A percentile compares a stretch with the other conserved stretches of the same genome.
phyloP scores from a whole-genome alignment of 208 protist genomes.

The Wallacemonas sp. region DNA sequence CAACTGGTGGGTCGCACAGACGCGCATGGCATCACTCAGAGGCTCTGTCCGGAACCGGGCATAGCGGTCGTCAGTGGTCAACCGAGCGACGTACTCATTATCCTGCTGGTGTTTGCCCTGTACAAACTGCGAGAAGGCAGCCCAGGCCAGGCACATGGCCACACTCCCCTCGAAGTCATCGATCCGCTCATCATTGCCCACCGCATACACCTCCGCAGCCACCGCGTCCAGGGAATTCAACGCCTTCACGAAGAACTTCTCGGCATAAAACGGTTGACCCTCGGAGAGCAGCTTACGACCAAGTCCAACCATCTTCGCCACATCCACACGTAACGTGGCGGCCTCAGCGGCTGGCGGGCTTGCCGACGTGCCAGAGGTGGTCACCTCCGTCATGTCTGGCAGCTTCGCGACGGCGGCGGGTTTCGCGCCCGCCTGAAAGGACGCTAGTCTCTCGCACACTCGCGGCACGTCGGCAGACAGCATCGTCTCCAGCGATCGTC shows the following conservation, averaged over 20 bases:
- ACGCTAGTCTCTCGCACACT: conserved; percentile 57
- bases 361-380: neutral
- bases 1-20: conserved; percentile 29
- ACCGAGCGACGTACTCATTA: conserved; percentile 33
- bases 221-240: conserved; percentile 64
- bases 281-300: conserved; percentile 55
- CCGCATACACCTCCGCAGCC: conserved; percentile 21
- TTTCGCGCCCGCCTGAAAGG: conserved; percentile 43
- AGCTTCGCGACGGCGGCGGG: conserved; percentile 12
- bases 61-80: conserved; percentile 18
- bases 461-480: conserved; percentile 18
- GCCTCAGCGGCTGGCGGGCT: neutral
- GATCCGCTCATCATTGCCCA: conserved; percentile 1
- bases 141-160: conserved; percentile 71
- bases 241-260: conserved; percentile 79
- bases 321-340: conserved; percentile 56
- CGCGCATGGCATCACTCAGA: conserved; percentile 56
- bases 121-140: conserved; percentile 50
- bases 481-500: conserved; percentile 25
- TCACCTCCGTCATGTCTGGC: neutral
- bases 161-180: conserved; percentile 54
- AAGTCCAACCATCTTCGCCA: conserved; percentile 61
- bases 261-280: conserved; percentile 68
- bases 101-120: conserved; percentile 38
- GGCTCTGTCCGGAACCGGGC: conserved; percentile 33